These are phyloP conservation scores for Arthroderma uncinatum DNA, from an alignment of 2,329 filamentous ascomycete genomes.

Conservation along the genomic window DNA sequence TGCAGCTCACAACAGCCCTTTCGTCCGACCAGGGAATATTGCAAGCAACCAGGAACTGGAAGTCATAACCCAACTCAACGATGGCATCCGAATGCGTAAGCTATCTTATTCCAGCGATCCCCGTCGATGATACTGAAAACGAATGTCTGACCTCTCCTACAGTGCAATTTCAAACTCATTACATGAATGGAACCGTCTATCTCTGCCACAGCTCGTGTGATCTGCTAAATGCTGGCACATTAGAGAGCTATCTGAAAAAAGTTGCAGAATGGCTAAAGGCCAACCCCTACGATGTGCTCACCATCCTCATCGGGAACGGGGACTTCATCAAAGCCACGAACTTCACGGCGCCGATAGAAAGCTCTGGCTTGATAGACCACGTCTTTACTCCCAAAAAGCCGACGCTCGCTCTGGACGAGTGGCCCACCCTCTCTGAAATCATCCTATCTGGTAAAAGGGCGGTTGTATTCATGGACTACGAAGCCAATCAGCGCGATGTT, in stretches of 20 bases:
- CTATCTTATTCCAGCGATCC: slow-evolving; percentile 6
- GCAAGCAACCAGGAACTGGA: slow-evolving; percentile 62
- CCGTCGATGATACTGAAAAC: too few relatives aligned
- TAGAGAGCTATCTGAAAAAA: slow-evolving; percentile 58
- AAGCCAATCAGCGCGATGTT: slow-evolving; percentile 63
- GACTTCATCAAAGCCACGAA: slow-evolving; percentile 56
- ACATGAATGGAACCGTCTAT: slow-evolving; percentile 49
- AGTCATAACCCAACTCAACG: slow-evolving; percentile 62
- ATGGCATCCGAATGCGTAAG: slow-evolving; percentile 52
- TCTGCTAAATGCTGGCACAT: slow-evolving; percentile 67
- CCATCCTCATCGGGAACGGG: slow-evolving; percentile 73
- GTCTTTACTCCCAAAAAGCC: slow-evolving; percentile 61
- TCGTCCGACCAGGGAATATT: slow-evolving; percentile 56
- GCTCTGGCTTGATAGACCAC: slow-evolving; percentile 60
- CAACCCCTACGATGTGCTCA: slow-evolving; percentile 80
- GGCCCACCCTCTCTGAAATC: slow-evolving; percentile 72
- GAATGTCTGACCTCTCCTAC: slow-evolving; percentile 4
- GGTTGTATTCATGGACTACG: slow-evolving; percentile 75
- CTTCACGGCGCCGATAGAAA: slow-evolving; percentile 58
- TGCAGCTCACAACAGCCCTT: slow-evolving; percentile 71
- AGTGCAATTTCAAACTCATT: slow-evolving; percentile 53
- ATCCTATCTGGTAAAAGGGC: slow-evolving; percentile 60
- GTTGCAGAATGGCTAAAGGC: slow-evolving; percentile 61
- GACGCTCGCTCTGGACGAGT: slow-evolving; percentile 62
- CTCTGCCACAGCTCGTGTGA: slow-evolving; percentile 82